phyloP scores from a whole-genome alignment of 208 protist species.

The Trypanosoma melophagium region DNA sequence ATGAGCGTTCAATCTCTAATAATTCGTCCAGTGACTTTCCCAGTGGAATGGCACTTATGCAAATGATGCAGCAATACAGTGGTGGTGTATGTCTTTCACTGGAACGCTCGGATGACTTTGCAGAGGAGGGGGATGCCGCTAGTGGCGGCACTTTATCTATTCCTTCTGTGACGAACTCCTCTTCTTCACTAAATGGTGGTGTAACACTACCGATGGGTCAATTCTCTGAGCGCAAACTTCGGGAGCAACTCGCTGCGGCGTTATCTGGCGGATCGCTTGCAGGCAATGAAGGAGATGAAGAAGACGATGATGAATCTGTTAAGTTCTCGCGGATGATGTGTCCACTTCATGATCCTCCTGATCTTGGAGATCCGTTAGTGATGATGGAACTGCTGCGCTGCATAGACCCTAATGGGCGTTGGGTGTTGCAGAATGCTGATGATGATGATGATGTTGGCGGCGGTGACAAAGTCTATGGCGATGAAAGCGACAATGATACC shows the following conservation, averaged over 20 bases:
- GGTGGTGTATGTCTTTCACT: conserved; percentile 15
- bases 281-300: not conserved
- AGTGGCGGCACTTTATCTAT: not conserved
- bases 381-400: conserved; percentile 13
- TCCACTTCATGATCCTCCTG: conserved; percentile 2
- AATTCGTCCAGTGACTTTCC: conserved; percentile 4
- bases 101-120: not conserved
- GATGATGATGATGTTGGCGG: not conserved
- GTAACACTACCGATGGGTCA: conserved; percentile 7
- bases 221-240: conserved; percentile 10
- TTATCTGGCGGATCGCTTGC: conserved; percentile 3
- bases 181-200: conserved; percentile 3
- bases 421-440: too few relatives aligned
- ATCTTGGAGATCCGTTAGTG: not conserved
- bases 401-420: not conserved
- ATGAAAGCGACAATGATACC: not conserved
- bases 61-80: conserved; percentile 22
- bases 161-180: conserved; percentile 7
- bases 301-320: conserved; percentile 1
- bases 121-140: not conserved
- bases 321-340: not conserved
- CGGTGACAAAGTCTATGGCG: not conserved
- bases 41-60: conserved; percentile 10
- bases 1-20: conserved; percentile 11
- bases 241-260: conserved; percentile 6